Conservation (phyloP, 352 stramenopile genomes). For the Phytophthora pseudosyringae region DNA sequence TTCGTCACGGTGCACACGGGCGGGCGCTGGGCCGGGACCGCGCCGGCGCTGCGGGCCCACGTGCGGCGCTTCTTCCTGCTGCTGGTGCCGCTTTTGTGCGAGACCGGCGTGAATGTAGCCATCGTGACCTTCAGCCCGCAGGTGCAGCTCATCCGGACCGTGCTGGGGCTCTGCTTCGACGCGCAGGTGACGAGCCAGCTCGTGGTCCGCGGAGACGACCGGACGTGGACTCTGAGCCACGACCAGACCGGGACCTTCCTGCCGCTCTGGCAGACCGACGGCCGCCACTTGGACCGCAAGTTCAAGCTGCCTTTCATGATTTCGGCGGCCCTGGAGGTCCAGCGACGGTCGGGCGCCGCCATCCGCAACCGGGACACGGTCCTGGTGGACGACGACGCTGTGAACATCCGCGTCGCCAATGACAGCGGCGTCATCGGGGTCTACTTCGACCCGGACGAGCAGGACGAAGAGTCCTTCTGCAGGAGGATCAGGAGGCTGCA, state of each 20-base stretch:
- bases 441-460: constrained; percentile 66
- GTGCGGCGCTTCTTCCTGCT: constrained; percentile 72
- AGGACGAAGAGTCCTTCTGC: constrained; percentile 51
- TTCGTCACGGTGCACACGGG: constrained; percentile 82
- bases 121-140: constrained; percentile 88
- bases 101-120: constrained; percentile 55
- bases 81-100: constrained; percentile 59
- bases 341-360: constrained; percentile 20
- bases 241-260: constrained; percentile 55
- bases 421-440: constrained; percentile 78
- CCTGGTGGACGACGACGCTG: constrained; percentile 80
- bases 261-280: constrained; percentile 59
- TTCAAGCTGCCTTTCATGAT: constrained; percentile 84
- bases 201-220: constrained; percentile 72
- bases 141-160: constrained; percentile 62
- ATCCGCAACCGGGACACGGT: constrained; percentile 74
- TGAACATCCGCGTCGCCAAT: constrained; percentile 77
- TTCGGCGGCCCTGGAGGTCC: constrained; percentile 62
- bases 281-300: constrained; percentile 62
- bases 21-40: constrained; percentile 56
- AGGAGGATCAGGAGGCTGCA: constrained; percentile 44
- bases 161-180: constrained; percentile 63
- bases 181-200: constrained; percentile 39
- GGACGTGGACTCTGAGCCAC: constrained; percentile 60
- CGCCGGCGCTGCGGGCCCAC: constrained; percentile 48